phyloP scores from a whole-genome alignment of 2,329 filamentous ascomycete species.

The Verticillium tricorpus region DNA sequence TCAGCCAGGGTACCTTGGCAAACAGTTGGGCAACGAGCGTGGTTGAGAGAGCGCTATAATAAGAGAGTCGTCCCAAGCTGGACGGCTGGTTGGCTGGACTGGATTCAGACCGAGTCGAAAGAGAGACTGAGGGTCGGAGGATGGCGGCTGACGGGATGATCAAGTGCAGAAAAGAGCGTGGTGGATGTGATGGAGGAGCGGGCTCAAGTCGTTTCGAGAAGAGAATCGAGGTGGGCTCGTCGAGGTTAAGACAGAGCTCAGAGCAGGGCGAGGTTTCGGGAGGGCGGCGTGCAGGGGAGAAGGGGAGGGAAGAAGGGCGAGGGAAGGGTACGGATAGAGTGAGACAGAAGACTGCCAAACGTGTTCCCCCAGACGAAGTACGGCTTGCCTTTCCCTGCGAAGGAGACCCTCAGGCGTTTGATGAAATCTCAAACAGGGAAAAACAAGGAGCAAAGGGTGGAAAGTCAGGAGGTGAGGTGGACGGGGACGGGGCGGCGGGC shows the following conservation, averaged over 20 bases:
- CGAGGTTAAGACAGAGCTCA: not conserved
- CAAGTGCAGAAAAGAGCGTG: slow-evolving; percentile 18
- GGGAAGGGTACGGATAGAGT: slow-evolving; percentile 1
- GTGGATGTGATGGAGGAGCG: slow-evolving; percentile 18
- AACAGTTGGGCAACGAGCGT: not conserved
- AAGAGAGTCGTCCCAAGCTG: not conserved
- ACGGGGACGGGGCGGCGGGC: slow-evolving; percentile 1
- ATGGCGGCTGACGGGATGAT: slow-evolving; percentile 11
- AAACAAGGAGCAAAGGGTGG: slow-evolving; percentile 1
- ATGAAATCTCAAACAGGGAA: slow-evolving; percentile 1
- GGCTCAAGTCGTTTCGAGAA: slow-evolving; percentile 6
- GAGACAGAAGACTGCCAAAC: slow-evolving; percentile 4
- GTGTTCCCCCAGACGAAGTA: slow-evolving; percentile 1
- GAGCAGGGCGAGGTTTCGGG: not conserved
- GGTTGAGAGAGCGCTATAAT: not conserved
- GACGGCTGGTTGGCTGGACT: not conserved
- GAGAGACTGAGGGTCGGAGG: slow-evolving; percentile 15
- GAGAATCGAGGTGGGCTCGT: not conserved
- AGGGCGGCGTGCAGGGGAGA: not conserved
- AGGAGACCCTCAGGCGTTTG: not conserved
- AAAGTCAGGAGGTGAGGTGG: not conserved
- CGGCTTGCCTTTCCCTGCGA: slow-evolving; percentile 1
- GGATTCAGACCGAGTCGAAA: slow-evolving; percentile 3
- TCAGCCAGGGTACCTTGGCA: not conserved
- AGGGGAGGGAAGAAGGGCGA: not conserved